phyloP scores from a whole-genome alignment of 106 monocot species.

The Dendrobium huoshanense region DNA sequence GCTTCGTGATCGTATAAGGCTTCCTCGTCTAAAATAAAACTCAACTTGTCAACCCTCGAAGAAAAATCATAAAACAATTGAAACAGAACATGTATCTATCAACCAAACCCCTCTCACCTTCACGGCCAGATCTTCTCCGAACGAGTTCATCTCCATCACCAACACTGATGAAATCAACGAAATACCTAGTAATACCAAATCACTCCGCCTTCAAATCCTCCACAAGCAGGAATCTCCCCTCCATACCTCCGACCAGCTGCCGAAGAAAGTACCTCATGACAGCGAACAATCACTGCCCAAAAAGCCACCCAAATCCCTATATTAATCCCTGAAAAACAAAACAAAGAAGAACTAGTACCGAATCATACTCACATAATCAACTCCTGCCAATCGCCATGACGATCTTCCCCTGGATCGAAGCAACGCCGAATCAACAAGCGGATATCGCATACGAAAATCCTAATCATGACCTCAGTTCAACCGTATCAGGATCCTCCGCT shows the following conservation, averaged over 20 bases:
- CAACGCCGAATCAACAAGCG: not conserved
- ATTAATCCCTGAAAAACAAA: too few relatives aligned
- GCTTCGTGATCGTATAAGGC: conserved; percentile 92
- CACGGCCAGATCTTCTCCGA: conserved; percentile 44
- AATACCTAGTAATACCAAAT: not conserved
- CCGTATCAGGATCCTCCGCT: conserved; percentile 2
- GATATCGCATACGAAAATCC: not conserved
- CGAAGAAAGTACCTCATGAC: conserved; percentile 46
- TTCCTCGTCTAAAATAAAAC: conserved; percentile 41
- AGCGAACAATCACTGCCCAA: not conserved
- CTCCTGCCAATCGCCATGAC: not conserved
- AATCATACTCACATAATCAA: conserved; percentile 11
- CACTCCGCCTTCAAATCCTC: conserved; percentile 36
- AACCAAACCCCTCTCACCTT: conserved; percentile 28
- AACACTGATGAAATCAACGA: conserved; percentile 6
- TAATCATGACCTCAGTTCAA: conserved; percentile 18
- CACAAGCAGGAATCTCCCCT: conserved; percentile 35
- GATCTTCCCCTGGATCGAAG: not conserved
- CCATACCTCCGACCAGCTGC: conserved; percentile 31
- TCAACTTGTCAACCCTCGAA: not conserved
- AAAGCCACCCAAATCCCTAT: not conserved
- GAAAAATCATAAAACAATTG: not conserved
- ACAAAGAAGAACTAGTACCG: too few relatives aligned
- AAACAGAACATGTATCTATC: conserved; percentile 2
- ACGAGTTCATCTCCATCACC: conserved; percentile 49